These are phyloP conservation scores for Elongisporangium prolatum DNA, from an alignment of 352 stramenopile genomes.

Conservation along the genomic window DNA sequence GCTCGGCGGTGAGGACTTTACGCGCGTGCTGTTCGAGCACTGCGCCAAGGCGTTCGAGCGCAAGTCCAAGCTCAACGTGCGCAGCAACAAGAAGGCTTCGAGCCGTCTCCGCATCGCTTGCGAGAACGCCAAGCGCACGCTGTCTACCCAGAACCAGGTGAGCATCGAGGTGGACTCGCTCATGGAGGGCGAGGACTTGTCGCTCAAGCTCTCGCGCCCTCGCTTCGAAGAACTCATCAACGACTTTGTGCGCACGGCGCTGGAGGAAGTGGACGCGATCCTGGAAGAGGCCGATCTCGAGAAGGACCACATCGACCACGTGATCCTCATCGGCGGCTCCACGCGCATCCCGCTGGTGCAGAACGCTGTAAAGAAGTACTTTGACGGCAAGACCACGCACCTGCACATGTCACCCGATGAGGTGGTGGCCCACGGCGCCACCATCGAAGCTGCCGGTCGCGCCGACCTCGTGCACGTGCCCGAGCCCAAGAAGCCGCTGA, in stretches of 20 bases:
- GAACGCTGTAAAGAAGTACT: constrained; percentile 76
- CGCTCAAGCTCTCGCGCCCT: constrained; percentile 95
- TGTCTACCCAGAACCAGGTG: constrained; percentile 94
- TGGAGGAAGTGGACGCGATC: constrained; percentile 88
- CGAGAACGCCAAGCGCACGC: constrained; percentile 96
- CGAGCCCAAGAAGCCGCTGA: constrained; percentile 53
- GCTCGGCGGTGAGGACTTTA: constrained; percentile 96
- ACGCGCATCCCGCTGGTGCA: constrained; percentile 97
- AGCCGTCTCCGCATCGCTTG: constrained; percentile 94
- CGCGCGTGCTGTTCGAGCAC: constrained; percentile 95
- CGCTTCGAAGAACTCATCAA: constrained; percentile 95
- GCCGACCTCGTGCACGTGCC: constrained; percentile 62
- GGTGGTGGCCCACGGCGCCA: constrained; percentile 88
- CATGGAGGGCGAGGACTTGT: constrained; percentile 97
- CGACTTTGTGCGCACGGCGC: constrained; percentile 90
- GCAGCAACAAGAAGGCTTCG: constrained; percentile 90
- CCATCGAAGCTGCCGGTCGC: constrained; percentile 71
- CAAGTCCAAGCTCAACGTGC: constrained; percentile 93
- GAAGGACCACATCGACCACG: constrained; percentile 91
- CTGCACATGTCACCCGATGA: constrained; percentile 88
- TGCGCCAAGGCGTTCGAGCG: constrained; percentile 94
- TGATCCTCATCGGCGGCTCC: constrained; percentile 96
- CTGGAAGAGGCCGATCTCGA: constrained; percentile 71
- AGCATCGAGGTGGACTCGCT: constrained; percentile 98
- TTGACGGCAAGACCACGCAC: constrained; percentile 79